Evolutionary conservation across 805 yeast genomes (phyloP), one percentile per base, ranked within the genome.

Genomic region (Barnettozyma sucrosica): DNA sequence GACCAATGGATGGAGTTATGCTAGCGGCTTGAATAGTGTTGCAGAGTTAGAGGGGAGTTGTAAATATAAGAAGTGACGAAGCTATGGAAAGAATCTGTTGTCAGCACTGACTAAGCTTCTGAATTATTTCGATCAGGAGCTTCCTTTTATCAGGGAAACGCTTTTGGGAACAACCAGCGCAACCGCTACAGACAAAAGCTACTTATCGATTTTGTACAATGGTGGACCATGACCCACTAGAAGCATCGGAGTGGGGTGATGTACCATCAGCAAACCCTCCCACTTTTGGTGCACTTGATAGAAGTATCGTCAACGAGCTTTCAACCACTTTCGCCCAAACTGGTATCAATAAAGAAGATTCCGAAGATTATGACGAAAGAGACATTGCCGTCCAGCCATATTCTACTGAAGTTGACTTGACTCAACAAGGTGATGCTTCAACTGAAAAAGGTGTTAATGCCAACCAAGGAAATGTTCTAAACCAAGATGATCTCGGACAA

Each of bases 231-330:
- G 81, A 77, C 24, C 78, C 74, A 46, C 66, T 78, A 25, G 72
- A 77, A 9, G 76, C 78, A 5, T 75, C 81, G 2, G 77, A 74
- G 49, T 81, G 86, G 87, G 85, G 75, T 48, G 86, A 80, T 54
- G 76, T 49, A 25, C 61, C 76, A 13, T 62, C 76, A 13, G 64
- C 77, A 2, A 63, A 61, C 33, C 65, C 69, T 2, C n/a, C 38
- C 20, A 16, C 32, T 26, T 23, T 20, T 20, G 37, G 32, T 13
- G 41, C 28, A 7, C 21, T 47, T 16, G 47, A 43, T 11, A 4
- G 23, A n/a, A 38, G 26, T 25, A 47, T 51, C n/a, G 57, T 43
- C 10, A 45, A 49, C 25, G 61, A 59, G 46, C 50, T 56, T 21
- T 43, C 58, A 14, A 49, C 48, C 38, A 58, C 62, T 1, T 43